phyloP scores from a whole-genome alignment of 495 filamentous ascomycete species.

The Extremus antarcticus region DNA sequence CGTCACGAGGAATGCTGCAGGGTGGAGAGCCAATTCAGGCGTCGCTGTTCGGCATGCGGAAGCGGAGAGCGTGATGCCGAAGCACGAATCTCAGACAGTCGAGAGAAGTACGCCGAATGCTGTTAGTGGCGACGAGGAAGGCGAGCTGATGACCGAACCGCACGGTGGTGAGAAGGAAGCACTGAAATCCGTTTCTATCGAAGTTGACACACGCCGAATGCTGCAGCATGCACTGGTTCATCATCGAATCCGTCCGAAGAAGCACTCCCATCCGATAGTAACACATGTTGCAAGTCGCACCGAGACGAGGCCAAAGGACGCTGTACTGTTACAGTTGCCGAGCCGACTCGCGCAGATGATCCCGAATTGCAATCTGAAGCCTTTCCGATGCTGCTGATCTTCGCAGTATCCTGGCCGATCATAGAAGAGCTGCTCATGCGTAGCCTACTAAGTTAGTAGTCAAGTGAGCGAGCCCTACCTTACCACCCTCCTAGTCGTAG shows the following conservation, averaged over 20 bases:
- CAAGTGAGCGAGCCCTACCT: slow-evolving; percentile 13
- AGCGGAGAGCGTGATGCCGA: background rate
- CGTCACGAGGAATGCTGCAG: background rate
- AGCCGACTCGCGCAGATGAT: background rate
- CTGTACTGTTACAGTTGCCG: slow-evolving; percentile 1
- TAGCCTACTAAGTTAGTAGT: slow-evolving; percentile 14
- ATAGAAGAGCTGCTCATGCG: background rate
- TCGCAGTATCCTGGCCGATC: background rate
- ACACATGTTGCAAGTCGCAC: slow-evolving; percentile 5
- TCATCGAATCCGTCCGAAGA: background rate
- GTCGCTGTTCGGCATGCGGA: background rate
- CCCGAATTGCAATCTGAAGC: slow-evolving; percentile 1
- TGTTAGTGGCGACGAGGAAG: background rate
- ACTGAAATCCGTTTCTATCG: slow-evolving; percentile 3
- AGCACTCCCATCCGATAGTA: background rate
- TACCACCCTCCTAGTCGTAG: slow-evolving; percentile 14
- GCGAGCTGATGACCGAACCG: background rate
- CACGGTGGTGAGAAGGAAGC: background rate
- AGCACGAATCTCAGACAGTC: no score
- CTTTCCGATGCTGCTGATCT: background rate
- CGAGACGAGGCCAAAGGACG: background rate
- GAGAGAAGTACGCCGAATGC: no score
- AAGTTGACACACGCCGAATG: background rate
- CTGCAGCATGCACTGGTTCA: background rate
- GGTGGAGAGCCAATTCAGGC: background rate